These are phyloP conservation scores for Lachnellula suecica DNA, from an alignment of 2,329 filamentous ascomycete genomes.

Conservation along the genomic window DNA sequence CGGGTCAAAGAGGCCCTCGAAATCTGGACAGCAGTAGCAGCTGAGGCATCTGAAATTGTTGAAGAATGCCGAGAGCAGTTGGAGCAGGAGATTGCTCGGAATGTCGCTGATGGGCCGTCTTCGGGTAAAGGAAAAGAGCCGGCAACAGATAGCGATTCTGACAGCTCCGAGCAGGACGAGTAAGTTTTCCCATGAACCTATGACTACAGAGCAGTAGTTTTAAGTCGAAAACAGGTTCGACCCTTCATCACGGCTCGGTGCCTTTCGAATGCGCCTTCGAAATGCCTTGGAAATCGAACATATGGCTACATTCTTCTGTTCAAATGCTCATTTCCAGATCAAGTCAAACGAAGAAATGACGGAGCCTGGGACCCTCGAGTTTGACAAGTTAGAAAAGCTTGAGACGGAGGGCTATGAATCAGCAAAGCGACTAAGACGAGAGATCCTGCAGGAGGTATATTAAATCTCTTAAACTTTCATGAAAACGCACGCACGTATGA, in stretches of 20 bases:
- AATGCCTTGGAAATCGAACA: conserved; percentile 78
- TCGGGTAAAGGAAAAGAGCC: conserved; percentile 19
- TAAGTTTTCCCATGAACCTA: conserved; percentile 18
- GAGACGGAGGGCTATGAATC: conserved; percentile 74
- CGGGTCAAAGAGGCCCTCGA: conserved; percentile 65
- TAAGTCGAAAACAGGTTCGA: conserved; percentile 15
- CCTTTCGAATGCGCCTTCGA: conserved; percentile 66
- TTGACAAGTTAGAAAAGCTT: conserved; percentile 61
- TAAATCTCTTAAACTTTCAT: neutral
- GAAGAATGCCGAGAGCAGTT: conserved; percentile 64
- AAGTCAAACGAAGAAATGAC: conserved; percentile 69
- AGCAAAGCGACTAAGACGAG: conserved; percentile 75
- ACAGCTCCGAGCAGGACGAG: conserved; percentile 28
- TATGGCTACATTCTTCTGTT: conserved; percentile 79
- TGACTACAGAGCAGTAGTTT: neutral
- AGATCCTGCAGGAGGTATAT: conserved; percentile 64
- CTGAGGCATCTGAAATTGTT: conserved; percentile 52
- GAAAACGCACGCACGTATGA: neutral
- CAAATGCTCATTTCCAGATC: conserved; percentile 81
- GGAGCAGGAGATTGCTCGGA: conserved; percentile 42
- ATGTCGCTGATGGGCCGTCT: conserved; percentile 21
- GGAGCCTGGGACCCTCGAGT: conserved; percentile 64
- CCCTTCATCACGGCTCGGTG: conserved; percentile 45
- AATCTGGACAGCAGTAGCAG: conserved; percentile 63
- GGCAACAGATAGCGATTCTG: conserved; percentile 9